Evolutionary conservation across 768 basidiomycete genomes (phyloP), one percentile per base, ranked within the genome.

Genomic region (Pulveroboletus sp.): DNA sequence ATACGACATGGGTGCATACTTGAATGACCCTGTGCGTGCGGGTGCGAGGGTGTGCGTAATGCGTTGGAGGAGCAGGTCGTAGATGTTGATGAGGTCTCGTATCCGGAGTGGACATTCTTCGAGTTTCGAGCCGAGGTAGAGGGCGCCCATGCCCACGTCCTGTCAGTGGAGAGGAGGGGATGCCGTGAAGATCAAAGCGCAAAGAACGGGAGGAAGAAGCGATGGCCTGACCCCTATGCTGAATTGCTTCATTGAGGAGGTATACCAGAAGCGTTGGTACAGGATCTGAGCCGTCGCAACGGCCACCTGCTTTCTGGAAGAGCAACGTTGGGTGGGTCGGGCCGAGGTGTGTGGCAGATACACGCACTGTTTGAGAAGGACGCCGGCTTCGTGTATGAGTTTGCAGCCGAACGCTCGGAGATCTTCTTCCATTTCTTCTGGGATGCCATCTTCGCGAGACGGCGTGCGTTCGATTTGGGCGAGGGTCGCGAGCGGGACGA

Each of bases 251-350:
- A 99, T 83, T 8, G 93, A 95, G 5, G 86, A 85, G 16, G 95
- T 89, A 70, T 81, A 98, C 89, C 89, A 98, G 74, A 99, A 99
- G 29, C 95, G 77, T 55, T 99, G 96, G 65, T 94, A 95, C 2
- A 99, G 72, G 27, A 98, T 91, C 65, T 97, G 94, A 0, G 96
- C 96, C 1, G 94, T 91, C 6, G 96, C 93, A 45, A 97, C 89
- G 13, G 94, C 94, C 24, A 96, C 94, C 65, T 99, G 96, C 56
- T 97, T 96, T 69, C 88, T 90, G 67, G 55, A 10, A 24, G 43
- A 17, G 37, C 31, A 26, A 30, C 40, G 47, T 19, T n/a, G n/a
- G n/a, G n/a, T n/a, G n/a, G n/a, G n/a, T n/a, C n/a, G n/a, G n/a
- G n/a, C n/a, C n/a, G n/a, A n/a, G n/a, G n/a, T n/a, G n/a, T n/a